These are phyloP conservation scores for Amoebophrya sp. DNA, from an alignment of 169 alveolate species.

Conservation along the genomic window DNA sequence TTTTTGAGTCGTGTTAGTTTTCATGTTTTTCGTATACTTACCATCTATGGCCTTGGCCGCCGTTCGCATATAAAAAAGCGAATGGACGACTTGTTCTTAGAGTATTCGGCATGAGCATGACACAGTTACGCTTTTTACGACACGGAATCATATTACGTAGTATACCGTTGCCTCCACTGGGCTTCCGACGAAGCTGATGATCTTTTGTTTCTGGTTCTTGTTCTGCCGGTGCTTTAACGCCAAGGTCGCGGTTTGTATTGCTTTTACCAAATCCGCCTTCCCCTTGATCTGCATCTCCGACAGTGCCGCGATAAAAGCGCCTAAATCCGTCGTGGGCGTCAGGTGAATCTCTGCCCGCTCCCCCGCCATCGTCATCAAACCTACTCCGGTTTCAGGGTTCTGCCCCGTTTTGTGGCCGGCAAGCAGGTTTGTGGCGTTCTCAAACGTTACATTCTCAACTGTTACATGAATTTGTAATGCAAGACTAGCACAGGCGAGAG, in stretches of 20 bases:
- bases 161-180: conserved; percentile 59
- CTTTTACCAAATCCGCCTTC: background rate
- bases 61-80: too few relatives aligned
- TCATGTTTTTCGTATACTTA: background rate
- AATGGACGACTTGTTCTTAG: background rate
- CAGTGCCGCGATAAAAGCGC: conserved; percentile 35
- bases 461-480: too few relatives aligned
- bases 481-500: too few relatives aligned
- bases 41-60: too few relatives aligned
- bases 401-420: conserved; percentile 72
- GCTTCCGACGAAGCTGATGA: conserved; percentile 90
- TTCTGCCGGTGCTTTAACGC: conserved; percentile 94
- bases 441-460: too few relatives aligned
- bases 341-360: conserved; percentile 77
- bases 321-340: conserved; percentile 88
- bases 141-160: background rate
- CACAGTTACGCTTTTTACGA: background rate
- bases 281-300: background rate
- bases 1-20: background rate
- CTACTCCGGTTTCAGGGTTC: conserved; percentile 88
- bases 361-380: conserved; percentile 90
- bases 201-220: conserved; percentile 86
- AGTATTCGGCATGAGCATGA: background rate
- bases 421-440: conserved; percentile 67
- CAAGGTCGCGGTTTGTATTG: conserved; percentile 39